Evolutionary conservation across 805 yeast genomes (phyloP), one percentile per base, ranked within the genome.

Genomic region (Candida orba): DNA sequence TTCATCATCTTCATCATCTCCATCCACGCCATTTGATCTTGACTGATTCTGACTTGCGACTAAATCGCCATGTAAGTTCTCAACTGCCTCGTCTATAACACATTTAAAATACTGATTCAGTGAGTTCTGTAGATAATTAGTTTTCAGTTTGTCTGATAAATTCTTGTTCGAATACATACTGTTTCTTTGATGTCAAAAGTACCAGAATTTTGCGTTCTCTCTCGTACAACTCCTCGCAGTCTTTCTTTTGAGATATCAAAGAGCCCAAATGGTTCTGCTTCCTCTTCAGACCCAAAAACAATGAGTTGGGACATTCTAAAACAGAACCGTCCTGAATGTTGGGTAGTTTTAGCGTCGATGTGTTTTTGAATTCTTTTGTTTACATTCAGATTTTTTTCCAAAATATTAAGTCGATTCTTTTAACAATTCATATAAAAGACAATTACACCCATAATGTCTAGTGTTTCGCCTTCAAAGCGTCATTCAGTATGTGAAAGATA

Each of bases 401-500:
- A 15, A 17, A n/a, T n/a, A 31, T 15, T 15, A 31, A 31, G 15
- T 8, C 7, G 15, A 6, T 31, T 31, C 20, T 31, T 8, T 15
- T 15, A 9, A 8, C 4, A 31, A 15, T 9, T n/a, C 17, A n/a
- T 27, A 27, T 29, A 13, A 29, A 29, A n/a, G 31, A 29, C 13
- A 13, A 5, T 4, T 29, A 23, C 13, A 23, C 17, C 29, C 6
- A 34, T 13, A 25, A 47, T 44, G 49, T 35, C 46, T 2, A 23
- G 42, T 3, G 32, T 32, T 8, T 46, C 52, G 8, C 47, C 60
- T 13, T 48, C 58, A 1, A 57, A 55, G 46, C 45, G 60, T 27
- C 58, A 54, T 39, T 56, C 62, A n/a, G 62, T 57, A 36, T 17
- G 62, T 48, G 6, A 18, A 22, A 15, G 4, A n/a, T 7, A 7